A percentile compares a stretch with the other conserved stretches of the same genome.
These are phyloP conservation scores for Asterella californica DNA, from an alignment of 225 moss, liverwort and hornwort genomes.

Conservation along the genomic window DNA sequence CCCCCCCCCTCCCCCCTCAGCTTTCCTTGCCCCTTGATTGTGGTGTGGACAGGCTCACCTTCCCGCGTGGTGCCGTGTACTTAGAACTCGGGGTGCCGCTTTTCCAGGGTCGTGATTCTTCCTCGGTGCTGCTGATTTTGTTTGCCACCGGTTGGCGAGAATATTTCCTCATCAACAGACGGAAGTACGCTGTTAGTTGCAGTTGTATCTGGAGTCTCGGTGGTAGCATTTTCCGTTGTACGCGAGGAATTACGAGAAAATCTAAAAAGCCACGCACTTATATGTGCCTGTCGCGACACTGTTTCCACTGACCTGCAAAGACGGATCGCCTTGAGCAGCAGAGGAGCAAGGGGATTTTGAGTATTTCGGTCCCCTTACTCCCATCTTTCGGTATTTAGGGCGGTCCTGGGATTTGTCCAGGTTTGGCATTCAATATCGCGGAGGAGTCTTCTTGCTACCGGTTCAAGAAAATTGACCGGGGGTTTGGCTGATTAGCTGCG, in stretches of 20 bases:
- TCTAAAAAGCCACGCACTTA: background rate
- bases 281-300: background rate
- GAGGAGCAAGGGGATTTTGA: background rate
- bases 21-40: background rate
- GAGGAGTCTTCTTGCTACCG: background rate
- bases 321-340: slow-evolving; percentile 21
- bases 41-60: background rate
- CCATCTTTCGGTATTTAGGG: slow-evolving; percentile 12
- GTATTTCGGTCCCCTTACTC: background rate
- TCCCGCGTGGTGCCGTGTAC: slow-evolving; percentile 13
- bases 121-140: background rate
- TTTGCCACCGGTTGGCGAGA: slow-evolving; percentile 16
- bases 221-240: background rate
- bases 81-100: background rate
- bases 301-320: background rate
- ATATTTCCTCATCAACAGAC: slow-evolving; percentile 13
- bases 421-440: slow-evolving; percentile 21
- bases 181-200: slow-evolving; percentile 8
- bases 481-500: background rate
- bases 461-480: slow-evolving; percentile 1
- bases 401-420: slow-evolving; percentile 18
- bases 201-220: slow-evolving; percentile 21
- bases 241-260: slow-evolving; percentile 13
- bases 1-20: background rate
- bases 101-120: background rate